These are phyloP conservation scores for Cucurbita ficifolia DNA, from an alignment of 306 rosid genomes.

Conservation along the genomic window DNA sequence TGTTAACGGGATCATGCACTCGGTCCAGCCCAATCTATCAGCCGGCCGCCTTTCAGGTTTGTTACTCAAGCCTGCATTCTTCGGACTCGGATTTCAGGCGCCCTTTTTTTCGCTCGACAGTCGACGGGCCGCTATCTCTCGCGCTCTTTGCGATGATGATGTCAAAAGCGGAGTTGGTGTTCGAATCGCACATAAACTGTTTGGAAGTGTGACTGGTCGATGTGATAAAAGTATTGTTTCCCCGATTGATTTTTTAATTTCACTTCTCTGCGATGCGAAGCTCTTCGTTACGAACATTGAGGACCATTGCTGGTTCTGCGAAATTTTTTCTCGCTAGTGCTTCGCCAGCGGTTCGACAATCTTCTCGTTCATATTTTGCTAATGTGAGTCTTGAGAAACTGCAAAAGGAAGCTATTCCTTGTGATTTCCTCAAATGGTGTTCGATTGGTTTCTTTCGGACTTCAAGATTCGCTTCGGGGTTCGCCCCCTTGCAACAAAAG, in stretches of 20 bases:
- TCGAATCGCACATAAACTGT: background rate
- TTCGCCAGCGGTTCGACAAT: slow-evolving; percentile 1
- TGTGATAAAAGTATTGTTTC: no score
- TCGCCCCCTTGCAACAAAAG: slow-evolving; percentile 59
- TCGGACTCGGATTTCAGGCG: background rate
- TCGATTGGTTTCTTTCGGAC: slow-evolving; percentile 58
- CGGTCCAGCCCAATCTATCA: background rate
- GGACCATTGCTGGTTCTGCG: slow-evolving; percentile 4
- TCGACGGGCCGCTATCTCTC: background rate
- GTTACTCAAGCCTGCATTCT: background rate
- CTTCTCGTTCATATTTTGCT: slow-evolving; percentile 16
- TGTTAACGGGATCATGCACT: background rate
- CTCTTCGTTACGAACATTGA: background rate
- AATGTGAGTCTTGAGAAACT: slow-evolving; percentile 15
- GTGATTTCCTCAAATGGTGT: slow-evolving; percentile 50
- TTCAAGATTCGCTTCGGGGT: slow-evolving; percentile 65
- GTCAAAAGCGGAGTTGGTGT: background rate
- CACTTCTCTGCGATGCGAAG: slow-evolving; percentile 26
- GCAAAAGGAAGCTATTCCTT: slow-evolving; percentile 23
- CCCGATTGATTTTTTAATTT: background rate
- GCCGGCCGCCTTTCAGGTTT: background rate
- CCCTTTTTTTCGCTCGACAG: background rate
- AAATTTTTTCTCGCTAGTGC: background rate
- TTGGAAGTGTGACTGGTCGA: background rate
- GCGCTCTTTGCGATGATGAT: background rate